Evolutionary conservation across 768 basidiomycete species (phyloP).

Genomic region (Rhizopogon vulgaris): DNA sequence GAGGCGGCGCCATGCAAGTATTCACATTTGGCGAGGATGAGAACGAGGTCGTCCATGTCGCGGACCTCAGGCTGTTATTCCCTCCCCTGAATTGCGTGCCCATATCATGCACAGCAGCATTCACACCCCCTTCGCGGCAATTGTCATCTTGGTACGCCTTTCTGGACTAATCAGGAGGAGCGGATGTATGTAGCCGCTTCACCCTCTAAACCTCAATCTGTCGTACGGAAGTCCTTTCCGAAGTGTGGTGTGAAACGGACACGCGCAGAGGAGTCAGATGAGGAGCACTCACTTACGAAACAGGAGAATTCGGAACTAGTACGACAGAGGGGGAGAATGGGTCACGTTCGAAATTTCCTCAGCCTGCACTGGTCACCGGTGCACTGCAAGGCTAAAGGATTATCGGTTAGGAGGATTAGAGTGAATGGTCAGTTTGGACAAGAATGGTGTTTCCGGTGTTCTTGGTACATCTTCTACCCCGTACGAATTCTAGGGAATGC

Average conservation of each 20-base stretch:
- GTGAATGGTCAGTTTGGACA: constrained; percentile 88
- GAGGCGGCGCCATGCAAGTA: constrained; percentile 35
- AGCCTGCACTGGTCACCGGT: constrained; percentile 79
- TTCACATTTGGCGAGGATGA: constrained; percentile 28
- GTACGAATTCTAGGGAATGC: constrained; percentile 11
- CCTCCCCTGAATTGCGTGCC: constrained; percentile 7
- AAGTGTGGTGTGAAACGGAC: constrained; percentile 6
- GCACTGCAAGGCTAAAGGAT: constrained; percentile 75
- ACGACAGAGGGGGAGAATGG: background rate
- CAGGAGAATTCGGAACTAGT: background rate
- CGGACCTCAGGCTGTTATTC: constrained; percentile 10
- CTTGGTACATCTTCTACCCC: constrained; percentile 43
- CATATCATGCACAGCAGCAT: constrained; percentile 15
- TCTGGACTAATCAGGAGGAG: constrained; percentile 21
- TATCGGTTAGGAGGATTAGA: constrained; percentile 94
- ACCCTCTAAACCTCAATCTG: constrained; percentile 1
- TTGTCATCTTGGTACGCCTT: constrained; percentile 17
- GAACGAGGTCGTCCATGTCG: constrained; percentile 13
- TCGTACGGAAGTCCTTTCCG: constrained; percentile 6
- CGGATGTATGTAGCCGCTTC: constrained; percentile 16
- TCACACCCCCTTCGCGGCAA: constrained; percentile 30
- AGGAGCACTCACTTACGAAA: constrained; percentile 17
- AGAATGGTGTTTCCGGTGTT: constrained; percentile 81
- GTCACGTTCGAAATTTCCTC: constrained; percentile 43
- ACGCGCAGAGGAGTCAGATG: constrained; percentile 3